A percentile compares a stretch with the other conserved stretches of the same genome.
These are phyloP conservation scores for Cladosporium velox DNA, from an alignment of 2,329 filamentous ascomycete species.

Conservation along the genomic window DNA sequence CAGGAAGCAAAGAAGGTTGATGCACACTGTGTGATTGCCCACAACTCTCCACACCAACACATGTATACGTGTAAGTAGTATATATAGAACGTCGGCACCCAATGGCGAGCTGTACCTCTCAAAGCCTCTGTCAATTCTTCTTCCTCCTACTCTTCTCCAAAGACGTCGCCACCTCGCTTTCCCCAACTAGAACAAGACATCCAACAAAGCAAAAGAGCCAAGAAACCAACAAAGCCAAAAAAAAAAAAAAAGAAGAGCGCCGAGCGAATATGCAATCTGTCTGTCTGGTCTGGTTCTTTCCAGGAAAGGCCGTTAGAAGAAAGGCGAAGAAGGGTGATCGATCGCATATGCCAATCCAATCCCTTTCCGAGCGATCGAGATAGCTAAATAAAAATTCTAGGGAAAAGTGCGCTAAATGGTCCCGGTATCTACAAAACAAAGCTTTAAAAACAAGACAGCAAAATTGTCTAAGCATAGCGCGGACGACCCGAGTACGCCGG, in stretches of 20 bases:
- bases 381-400: not conserved
- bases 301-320: not conserved
- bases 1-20: too few relatives aligned
- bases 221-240: not conserved
- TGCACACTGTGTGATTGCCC: too few relatives aligned
- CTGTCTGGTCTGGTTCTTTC: not conserved
- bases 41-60: not conserved
- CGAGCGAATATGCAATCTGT: conserved; percentile 13
- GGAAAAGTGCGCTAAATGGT: not conserved
- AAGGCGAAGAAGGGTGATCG: not conserved
- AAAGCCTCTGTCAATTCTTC: not conserved
- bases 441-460: not conserved
- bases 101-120: not conserved
- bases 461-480: conserved; percentile 10
- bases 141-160: not conserved
- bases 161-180: not conserved
- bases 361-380: not conserved
- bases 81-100: not conserved
- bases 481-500: conserved; percentile 8
- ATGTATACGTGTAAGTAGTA: not conserved
- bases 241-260: not conserved
- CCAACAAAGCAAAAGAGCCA: not conserved
- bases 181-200: not conserved
- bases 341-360: not conserved
- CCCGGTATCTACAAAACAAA: conserved; percentile 14